Evolutionary conservation across 257 asterid species (phyloP), one percentile per base, ranked within the genome.

Genomic region (Fraxinus excelsior): DNA sequence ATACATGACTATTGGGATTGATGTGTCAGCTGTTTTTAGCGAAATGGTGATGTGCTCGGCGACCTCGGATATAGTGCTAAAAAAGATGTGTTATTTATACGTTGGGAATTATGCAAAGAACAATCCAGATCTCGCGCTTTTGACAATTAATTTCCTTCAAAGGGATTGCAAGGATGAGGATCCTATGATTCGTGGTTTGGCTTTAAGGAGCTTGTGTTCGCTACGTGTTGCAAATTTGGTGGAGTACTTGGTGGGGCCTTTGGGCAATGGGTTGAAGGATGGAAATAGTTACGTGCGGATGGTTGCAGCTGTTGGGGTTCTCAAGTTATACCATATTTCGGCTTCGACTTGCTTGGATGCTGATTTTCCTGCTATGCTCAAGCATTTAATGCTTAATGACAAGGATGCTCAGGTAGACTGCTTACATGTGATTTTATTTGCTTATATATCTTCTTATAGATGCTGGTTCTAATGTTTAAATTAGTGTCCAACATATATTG

Each of bases 11-110:
- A 92, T 96, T 73, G 97, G 98, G 76, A 90, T 96, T 42, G 98
- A 96, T 9, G 98, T 96, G 38, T 96, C 99, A 38, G 91, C 98
- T 3, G 96, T 93, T 72, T 96, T 96, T 67, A 93, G 99, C 73
- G 99, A 96, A 84, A 96, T 93, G 99, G 99, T 96, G 83, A 96
- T 96, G 99, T 96, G 99, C 87, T 96, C 99, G 21, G 97, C 98
- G 4, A 96, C 98, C 32, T 93, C 99, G 0, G 99, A 96, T 82
- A 96, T 96, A n/a, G 98, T 96, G 83, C 97, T 93, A 29, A 96
- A 96, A 83, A 96, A 96, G 89, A 96, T 93, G 99, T 96, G 99
- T 80, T 96, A 96, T 76, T 86, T 96, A 70, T 96, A 96, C 49
- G 99, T 96, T 0, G 98, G 99, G 66, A 96, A 96, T 84, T 96